phyloP scores from a whole-genome alignment of 345 rosid genomes.

The Orychophragmus violaceus region DNA sequence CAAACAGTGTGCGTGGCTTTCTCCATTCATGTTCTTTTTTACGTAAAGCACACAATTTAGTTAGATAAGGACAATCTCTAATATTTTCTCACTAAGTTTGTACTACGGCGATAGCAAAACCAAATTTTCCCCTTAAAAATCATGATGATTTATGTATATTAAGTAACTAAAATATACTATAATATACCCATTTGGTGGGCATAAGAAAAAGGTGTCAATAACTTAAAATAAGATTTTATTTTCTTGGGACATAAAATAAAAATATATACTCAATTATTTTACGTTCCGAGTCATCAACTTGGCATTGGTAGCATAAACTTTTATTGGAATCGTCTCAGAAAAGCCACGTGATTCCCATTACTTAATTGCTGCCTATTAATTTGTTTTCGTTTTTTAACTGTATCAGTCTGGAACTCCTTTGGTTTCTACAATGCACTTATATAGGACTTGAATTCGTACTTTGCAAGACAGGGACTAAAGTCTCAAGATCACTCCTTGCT shows the following conservation, averaged over 20 bases:
- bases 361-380: background rate
- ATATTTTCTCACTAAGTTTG: background rate
- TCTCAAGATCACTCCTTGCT: slow-evolving; percentile 2
- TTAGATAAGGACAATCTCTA: background rate
- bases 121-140: background rate
- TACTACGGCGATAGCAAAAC: background rate
- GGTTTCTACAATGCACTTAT: background rate
- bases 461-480: background rate
- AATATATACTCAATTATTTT: background rate
- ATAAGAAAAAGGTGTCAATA: slow-evolving; percentile 3
- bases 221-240: background rate
- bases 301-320: background rate
- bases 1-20: background rate
- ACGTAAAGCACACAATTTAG: background rate
- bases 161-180: background rate
- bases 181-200: background rate
- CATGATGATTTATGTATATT: too few species aligned
- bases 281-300: background rate
- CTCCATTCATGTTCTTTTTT: background rate
- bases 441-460: background rate
- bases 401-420: background rate
- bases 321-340: slow-evolving; percentile 1
- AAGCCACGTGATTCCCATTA: slow-evolving; percentile 17
- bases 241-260: background rate
- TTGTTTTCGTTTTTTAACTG: background rate